Evolutionary conservation across 2,329 filamentous ascomycete species (phyloP).

Genomic region (Aspergillus puulaauensis): DNA sequence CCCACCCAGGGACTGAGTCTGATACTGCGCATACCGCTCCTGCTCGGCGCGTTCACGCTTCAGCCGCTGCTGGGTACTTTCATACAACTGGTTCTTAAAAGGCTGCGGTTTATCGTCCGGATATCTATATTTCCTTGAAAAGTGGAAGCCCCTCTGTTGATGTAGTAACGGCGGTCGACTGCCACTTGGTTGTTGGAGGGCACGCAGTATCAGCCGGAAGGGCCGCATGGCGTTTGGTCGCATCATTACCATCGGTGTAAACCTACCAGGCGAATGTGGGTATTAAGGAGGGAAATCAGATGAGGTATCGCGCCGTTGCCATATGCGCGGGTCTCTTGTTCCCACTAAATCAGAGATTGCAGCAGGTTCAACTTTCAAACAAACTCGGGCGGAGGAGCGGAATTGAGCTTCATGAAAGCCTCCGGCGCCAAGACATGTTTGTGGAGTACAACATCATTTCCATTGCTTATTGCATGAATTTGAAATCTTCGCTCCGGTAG

Average conservation of each 20-base stretch:
- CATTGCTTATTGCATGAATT: not conserved
- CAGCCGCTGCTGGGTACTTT: conserved; percentile 60
- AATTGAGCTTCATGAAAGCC: not conserved
- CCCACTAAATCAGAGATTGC: not conserved
- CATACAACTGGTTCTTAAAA: conserved; percentile 63
- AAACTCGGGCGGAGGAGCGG: not conserved
- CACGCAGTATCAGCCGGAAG: conserved; percentile 3
- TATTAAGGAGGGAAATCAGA: not conserved
- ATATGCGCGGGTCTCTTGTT: not conserved
- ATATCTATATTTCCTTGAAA: conserved; percentile 15
- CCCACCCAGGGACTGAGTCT: conserved; percentile 40
- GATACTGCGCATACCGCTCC: conserved; percentile 47
- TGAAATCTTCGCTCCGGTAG: not conserved
- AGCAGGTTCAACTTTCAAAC: not conserved
- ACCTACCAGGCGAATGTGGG: conserved; percentile 1
- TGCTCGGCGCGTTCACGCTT: conserved; percentile 60
- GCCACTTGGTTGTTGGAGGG: not conserved
- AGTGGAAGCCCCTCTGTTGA: conserved; percentile 24
- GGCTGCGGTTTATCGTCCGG: conserved; percentile 39
- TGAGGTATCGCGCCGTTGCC: not conserved
- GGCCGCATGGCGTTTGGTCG: not conserved
- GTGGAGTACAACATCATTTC: not conserved
- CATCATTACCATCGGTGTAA: not conserved
- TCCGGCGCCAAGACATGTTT: not conserved
- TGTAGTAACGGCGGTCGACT: not conserved